These are phyloP conservation scores for Purshia tridentata DNA, from an alignment of 306 rosid species.

Conservation along the genomic window DNA sequence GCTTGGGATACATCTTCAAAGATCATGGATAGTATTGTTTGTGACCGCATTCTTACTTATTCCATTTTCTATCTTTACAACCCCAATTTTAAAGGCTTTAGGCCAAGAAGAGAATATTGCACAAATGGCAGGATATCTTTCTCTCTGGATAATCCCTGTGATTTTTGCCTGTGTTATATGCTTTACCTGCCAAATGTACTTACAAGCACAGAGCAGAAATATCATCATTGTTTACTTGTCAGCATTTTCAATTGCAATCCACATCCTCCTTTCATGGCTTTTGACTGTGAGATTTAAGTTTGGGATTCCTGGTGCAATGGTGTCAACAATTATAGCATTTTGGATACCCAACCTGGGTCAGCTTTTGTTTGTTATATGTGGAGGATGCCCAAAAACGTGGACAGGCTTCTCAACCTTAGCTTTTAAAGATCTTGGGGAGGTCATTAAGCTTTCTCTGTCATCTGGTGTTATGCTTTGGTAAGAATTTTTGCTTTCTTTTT, in stretches of 20 bases:
- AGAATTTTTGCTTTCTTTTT: background rate
- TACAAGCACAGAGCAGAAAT: constrained; percentile 67
- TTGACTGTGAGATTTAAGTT: constrained; percentile 44
- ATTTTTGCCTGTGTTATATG: constrained; percentile 38
- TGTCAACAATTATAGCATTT: constrained; percentile 41
- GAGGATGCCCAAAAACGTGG: constrained; percentile 61
- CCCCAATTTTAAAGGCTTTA: constrained; percentile 43
- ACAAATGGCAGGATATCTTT: constrained; percentile 43
- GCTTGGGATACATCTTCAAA: constrained; percentile 67
- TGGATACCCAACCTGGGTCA: constrained; percentile 63
- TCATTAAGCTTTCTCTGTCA: constrained; percentile 57
- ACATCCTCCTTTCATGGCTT: constrained; percentile 53
- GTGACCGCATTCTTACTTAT: constrained; percentile 32
- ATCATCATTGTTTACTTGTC: constrained; percentile 50
- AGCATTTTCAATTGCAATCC: constrained; percentile 43
- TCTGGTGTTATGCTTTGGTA: constrained; percentile 70
- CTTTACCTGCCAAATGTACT: constrained; percentile 61
- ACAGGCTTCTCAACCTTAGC: constrained; percentile 57
- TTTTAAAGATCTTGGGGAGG: constrained; percentile 57
- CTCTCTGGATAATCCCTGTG: constrained; percentile 48
- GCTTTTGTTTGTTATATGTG: constrained; percentile 37
- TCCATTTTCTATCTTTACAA: constrained; percentile 48
- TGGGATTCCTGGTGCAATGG: constrained; percentile 59
- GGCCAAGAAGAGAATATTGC: constrained; percentile 51
- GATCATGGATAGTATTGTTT: constrained; percentile 63